Evolutionary conservation across 768 basidiomycete species (phyloP).

Genomic region (Panellus pusillus): DNA sequence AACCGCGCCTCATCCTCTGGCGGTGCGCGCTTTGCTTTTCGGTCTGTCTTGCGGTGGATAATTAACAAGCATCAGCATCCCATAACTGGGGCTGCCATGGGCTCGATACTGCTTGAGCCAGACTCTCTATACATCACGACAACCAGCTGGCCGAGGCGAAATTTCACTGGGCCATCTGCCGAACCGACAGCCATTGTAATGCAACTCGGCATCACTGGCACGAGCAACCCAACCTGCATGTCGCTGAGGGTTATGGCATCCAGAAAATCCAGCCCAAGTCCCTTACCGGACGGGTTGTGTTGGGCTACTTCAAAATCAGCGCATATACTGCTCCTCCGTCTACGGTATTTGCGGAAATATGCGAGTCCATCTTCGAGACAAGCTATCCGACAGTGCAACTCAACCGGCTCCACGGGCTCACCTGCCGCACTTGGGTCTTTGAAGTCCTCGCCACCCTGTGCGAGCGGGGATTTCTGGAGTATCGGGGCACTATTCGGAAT

Average conservation of each 20-base stretch:
- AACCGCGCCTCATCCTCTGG: not conserved
- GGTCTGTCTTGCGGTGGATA: too few species aligned
- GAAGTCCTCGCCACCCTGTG: conserved; percentile 22
- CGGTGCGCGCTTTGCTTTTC: not conserved
- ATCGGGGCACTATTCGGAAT: conserved; percentile 6
- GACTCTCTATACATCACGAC: conserved; percentile 24
- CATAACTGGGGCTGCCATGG: conserved; percentile 2
- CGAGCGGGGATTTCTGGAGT: conserved; percentile 12
- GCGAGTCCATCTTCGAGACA: conserved; percentile 13
- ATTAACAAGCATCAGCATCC: not conserved
- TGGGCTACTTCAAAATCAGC: conserved; percentile 24
- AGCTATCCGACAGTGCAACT: conserved; percentile 23
- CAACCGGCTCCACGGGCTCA: conserved; percentile 22
- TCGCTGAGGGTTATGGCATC: conserved; percentile 21
- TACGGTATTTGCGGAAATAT: conserved; percentile 12
- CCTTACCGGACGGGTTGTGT: conserved; percentile 21
- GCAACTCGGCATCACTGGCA: conserved; percentile 26
- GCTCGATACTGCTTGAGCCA: conserved; percentile 17
- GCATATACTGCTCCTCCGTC: conserved; percentile 11
- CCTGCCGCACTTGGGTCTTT: conserved; percentile 25
- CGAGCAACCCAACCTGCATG: conserved; percentile 7
- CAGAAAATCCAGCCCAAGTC: conserved; percentile 21
- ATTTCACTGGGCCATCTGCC: conserved; percentile 25
- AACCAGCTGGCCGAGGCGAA: conserved; percentile 21
- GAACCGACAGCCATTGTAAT: conserved; percentile 14